Conservation (phyloP, 352 stramenopile species). For the Globisporangium paroecandrum region DNA sequence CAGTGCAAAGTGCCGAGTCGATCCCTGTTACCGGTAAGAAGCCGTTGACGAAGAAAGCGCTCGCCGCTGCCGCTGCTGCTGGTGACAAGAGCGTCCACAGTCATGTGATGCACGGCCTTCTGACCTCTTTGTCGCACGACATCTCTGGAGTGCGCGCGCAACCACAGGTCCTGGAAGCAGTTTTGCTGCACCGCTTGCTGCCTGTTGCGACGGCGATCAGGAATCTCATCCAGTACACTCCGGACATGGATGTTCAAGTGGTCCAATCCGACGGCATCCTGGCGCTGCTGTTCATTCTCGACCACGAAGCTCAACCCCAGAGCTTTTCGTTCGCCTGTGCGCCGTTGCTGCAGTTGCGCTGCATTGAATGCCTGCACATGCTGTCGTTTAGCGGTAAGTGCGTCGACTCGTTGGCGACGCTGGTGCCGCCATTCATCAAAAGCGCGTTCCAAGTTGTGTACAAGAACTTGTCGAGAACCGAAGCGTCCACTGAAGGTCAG, state of each 20-base stretch:
- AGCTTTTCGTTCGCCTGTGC: constrained; percentile 76
- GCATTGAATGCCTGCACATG: constrained; percentile 85
- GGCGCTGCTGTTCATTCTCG: constrained; percentile 70
- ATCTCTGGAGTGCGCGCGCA: constrained; percentile 69
- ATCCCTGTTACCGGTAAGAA: constrained; percentile 9
- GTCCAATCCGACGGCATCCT: constrained; percentile 71
- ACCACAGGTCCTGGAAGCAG: constrained; percentile 58
- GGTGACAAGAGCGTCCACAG: constrained; percentile 49
- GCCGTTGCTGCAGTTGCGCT: constrained; percentile 75
- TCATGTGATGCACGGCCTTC: constrained; percentile 73
- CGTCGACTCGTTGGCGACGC: constrained; percentile 66
- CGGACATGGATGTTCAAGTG: constrained; percentile 82
- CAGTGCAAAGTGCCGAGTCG: constrained; percentile 8
- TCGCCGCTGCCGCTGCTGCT: constrained; percentile 19
- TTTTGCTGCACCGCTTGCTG: constrained; percentile 69
- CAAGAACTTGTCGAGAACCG: constrained; percentile 69
- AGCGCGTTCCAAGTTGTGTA: constrained; percentile 85
- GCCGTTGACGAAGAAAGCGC: constrained; percentile 21
- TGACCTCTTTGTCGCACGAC: constrained; percentile 68
- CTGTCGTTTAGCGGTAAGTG: constrained; percentile 85
- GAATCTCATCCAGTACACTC: constrained; percentile 76
- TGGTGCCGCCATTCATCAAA: constrained; percentile 81
- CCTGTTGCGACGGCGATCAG: constrained; percentile 76
- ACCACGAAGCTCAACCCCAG: constrained; percentile 79
- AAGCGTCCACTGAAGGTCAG: constrained; percentile 80